Evolutionary conservation across 78 protist species (phyloP).

Genomic region (Protostelium mycophagum): DNA sequence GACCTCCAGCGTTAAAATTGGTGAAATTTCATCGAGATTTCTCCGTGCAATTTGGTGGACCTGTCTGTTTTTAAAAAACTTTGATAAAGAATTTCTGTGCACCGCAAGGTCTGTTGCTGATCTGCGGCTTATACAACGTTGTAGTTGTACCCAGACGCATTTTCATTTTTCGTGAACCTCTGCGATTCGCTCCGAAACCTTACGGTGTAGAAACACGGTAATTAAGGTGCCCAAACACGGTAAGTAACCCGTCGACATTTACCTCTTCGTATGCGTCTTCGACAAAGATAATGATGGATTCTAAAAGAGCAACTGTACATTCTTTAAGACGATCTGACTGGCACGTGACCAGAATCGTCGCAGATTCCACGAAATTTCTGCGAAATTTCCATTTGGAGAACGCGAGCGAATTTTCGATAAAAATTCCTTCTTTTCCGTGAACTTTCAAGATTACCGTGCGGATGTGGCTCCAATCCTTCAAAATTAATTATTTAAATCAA

Average conservation of each 20-base stretch:
- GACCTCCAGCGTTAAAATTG: too few species aligned
- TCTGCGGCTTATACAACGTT: too few species aligned
- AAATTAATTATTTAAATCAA: too few species aligned
- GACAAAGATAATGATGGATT: background rate
- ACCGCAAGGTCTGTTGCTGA: too few species aligned
- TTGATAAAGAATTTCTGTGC: background rate
- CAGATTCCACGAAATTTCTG: background rate
- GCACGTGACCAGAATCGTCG: background rate
- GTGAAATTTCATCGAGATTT: too few species aligned
- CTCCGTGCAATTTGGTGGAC: too few species aligned
- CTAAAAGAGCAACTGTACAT: background rate
- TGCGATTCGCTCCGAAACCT: background rate
- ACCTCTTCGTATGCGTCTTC: background rate
- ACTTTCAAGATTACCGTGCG: background rate
- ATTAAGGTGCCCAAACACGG: too few species aligned
- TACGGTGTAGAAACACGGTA: too few species aligned
- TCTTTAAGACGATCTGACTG: background rate
- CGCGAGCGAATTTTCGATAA: background rate
- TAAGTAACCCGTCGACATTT: too few species aligned
- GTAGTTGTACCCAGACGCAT: too few species aligned
- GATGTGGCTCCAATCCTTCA: background rate
- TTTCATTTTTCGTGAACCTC: background rate
- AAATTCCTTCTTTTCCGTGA: background rate
- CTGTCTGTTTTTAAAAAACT: too few species aligned
- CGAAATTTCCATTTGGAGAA: background rate